These are phyloP conservation scores for Closterium sp. DNA, from an alignment of 139 green algal genomes.

Conservation along the genomic window DNA sequence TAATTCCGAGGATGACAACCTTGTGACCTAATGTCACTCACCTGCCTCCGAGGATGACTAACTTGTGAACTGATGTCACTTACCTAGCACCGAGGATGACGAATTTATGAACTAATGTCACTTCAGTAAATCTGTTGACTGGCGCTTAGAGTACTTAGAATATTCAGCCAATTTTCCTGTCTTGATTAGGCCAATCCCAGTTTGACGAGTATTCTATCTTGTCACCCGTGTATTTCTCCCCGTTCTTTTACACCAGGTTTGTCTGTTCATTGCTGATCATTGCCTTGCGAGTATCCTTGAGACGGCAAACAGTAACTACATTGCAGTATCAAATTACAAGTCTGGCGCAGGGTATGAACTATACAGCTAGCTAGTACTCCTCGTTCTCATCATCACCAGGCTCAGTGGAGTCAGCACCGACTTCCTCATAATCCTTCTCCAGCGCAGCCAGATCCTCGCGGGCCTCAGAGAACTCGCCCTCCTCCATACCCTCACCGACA, in stretches of 20 bases:
- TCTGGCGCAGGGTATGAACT: not conserved
- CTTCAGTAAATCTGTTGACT: too few relatives aligned
- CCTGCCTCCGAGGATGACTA: not conserved
- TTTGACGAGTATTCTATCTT: too few relatives aligned
- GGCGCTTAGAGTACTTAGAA: too few relatives aligned
- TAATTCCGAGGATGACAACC: not conserved
- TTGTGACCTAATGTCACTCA: not conserved
- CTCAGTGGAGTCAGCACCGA: slow-evolving; percentile 85
- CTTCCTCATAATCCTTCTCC: slow-evolving; percentile 99
- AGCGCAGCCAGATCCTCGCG: slow-evolving; percentile 95
- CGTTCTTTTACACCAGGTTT: too few relatives aligned
- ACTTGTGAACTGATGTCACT: not conserved
- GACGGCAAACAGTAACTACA: not conserved
- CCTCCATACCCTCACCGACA: slow-evolving; percentile 97
- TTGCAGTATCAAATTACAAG: not conserved
- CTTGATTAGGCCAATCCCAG: too few relatives aligned
- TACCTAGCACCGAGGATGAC: not conserved
- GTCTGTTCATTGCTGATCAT: too few relatives aligned
- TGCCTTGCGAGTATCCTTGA: not conserved
- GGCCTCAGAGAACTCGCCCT: slow-evolving; percentile 81
- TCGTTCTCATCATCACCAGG: slow-evolving; percentile 78
- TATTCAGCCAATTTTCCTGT: too few relatives aligned
- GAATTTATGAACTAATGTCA: not conserved
- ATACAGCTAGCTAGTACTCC: slow-evolving; percentile 63
- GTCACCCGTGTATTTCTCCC: too few relatives aligned